These are phyloP conservation scores for Viola pubescens DNA, from an alignment of 441 rosid genomes.

Conservation along the genomic window DNA sequence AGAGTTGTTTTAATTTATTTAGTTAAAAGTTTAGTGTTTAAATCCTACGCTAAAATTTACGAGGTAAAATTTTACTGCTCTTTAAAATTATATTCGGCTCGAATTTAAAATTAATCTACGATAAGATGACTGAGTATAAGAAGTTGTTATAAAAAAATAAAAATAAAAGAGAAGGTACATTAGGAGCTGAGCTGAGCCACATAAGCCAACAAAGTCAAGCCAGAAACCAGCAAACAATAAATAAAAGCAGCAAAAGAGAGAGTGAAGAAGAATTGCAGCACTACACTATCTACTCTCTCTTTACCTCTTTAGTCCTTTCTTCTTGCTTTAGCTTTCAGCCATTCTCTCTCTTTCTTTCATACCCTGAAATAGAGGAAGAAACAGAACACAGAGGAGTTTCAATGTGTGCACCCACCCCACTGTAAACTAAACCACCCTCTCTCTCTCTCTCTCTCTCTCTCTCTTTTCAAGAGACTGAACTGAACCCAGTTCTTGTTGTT, in stretches of 20 bases:
- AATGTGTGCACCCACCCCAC: conserved; percentile 37
- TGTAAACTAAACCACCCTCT: conserved; percentile 6
- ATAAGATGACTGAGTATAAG: too few relatives aligned
- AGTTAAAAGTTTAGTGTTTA: too few relatives aligned
- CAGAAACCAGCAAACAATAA: conserved; percentile 23
- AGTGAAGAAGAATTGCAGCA: conserved; percentile 23
- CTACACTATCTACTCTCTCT: background rate
- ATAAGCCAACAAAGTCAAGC: background rate
- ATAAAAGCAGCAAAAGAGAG: conserved; percentile 35
- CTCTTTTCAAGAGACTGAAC: conserved; percentile 5
- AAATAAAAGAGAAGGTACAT: too few relatives aligned
- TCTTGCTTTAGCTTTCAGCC: conserved; percentile 1
- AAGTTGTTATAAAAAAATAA: too few relatives aligned
- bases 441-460: conserved; percentile 10
- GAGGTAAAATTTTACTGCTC: too few relatives aligned
- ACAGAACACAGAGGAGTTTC: conserved; percentile 25
- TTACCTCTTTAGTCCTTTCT: background rate
- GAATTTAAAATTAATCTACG: too few relatives aligned
- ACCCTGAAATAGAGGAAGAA: conserved; percentile 46
- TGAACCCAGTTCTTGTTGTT: conserved; percentile 10
- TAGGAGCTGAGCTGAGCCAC: background rate
- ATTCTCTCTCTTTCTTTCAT: conserved; percentile 16
- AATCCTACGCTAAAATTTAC: too few relatives aligned
- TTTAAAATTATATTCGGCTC: too few relatives aligned
- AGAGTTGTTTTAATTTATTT: too few relatives aligned